Percentiles rank a stretch among this genome's conserved stretches.
phyloP scores from a whole-genome alignment of 2,329 filamentous ascomycete species.

The Rhynchosporium graminicola region DNA sequence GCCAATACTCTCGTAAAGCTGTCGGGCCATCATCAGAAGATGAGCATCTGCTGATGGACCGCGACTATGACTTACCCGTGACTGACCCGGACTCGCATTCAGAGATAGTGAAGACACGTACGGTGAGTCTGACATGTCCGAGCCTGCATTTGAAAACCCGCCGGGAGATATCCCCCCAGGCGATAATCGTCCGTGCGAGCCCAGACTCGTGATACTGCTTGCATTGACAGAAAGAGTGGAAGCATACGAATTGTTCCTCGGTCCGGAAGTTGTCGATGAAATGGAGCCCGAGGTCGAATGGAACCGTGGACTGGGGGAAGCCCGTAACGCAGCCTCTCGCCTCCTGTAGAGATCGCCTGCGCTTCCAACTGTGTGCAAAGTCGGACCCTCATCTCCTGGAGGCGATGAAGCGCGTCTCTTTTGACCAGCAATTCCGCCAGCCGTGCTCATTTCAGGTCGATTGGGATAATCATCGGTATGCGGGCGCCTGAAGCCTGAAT shows the following conservation, averaged over 20 bases:
- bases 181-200: conserved; percentile 61
- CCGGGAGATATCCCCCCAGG: conserved; percentile 57
- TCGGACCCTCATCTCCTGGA: conserved; percentile 52
- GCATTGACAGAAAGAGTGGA: conserved; percentile 60
- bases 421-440: conserved; percentile 49
- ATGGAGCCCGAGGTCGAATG: conserved; percentile 60
- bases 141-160: conserved; percentile 25
- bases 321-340: conserved; percentile 53
- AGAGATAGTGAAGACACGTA: conserved; percentile 51
- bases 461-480: conserved; percentile 54
- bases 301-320: conserved; percentile 55
- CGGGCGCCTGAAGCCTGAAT: conserved; percentile 51
- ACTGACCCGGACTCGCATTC: conserved; percentile 43
- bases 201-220: conserved; percentile 66
- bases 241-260: conserved; percentile 62
- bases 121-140: conserved; percentile 50
- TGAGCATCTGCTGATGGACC: conserved; percentile 43
- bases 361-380: conserved; percentile 40
- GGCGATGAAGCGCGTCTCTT: conserved; percentile 65
- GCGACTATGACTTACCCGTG: conserved; percentile 40
- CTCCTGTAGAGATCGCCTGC: conserved; percentile 40
- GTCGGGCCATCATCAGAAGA: conserved; percentile 45
- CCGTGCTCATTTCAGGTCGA: conserved; percentile 37
- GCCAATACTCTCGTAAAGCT: conserved; percentile 47
- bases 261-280: conserved; percentile 64